Conservation (phyloP, 2,329 filamentous ascomycete genomes). For the Ophiostoma sp. region DNA sequence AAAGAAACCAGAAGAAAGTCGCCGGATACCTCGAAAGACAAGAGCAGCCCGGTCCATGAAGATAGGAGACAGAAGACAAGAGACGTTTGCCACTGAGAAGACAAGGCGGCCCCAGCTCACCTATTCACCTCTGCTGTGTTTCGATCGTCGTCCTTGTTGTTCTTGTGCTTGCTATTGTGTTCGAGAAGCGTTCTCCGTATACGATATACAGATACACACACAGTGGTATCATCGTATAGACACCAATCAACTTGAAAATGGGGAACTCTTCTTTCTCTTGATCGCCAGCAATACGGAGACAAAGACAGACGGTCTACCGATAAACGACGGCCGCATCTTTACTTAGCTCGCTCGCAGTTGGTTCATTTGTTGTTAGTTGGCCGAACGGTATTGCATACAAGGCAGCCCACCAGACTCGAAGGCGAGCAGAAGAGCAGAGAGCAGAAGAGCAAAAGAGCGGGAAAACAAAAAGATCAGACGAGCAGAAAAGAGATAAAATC, state of each 20-base stretch:
- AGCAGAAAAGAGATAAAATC: background rate
- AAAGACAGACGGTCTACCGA: background rate
- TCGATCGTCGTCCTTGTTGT: background rate
- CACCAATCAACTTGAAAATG: background rate
- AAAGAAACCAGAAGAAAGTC: background rate
- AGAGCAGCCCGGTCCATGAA: background rate
- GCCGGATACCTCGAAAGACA: background rate
- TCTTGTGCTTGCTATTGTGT: background rate
- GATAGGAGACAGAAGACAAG: conserved; percentile 9
- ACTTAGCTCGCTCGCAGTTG: background rate
- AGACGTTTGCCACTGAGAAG: no score
- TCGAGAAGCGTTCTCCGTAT: background rate
- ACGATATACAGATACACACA: background rate
- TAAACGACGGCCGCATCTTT: background rate
- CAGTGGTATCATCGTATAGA: background rate
- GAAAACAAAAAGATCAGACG: background rate
- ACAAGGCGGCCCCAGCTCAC: background rate
- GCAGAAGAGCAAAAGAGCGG: background rate
- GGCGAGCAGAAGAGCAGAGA: background rate
- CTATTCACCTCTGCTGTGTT: background rate
- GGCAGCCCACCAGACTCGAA: background rate
- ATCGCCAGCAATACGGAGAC: background rate
- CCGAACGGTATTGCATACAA: background rate
- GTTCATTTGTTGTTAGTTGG: background rate
- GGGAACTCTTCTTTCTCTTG: background rate